Evolutionary conservation across 2,329 filamentous ascomycete species (phyloP), one percentile per base, ranked within the genome.

Genomic region (Talaromyces verruculosus): DNA sequence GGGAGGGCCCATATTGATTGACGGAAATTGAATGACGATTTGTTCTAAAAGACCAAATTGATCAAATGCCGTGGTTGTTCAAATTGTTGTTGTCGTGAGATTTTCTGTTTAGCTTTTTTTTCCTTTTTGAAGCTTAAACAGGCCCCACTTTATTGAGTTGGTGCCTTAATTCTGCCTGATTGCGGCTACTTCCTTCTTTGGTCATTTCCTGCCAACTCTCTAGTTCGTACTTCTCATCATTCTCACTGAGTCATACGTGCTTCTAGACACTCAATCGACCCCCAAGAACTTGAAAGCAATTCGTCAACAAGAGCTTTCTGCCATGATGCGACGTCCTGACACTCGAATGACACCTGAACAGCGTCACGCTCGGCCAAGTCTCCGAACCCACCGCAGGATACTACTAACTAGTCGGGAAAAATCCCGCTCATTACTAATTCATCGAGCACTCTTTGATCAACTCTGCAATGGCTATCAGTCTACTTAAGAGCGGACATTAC

Each of bases 1-100:
- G 66, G 91, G 88, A 67, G 88, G 88, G 30, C 84, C 87, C 91
- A 93, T 93, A 22, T 17, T 13, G 19, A 25, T 13, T 37, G n/a
- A 10, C 5, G 51, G 51, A 7, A 5, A 19, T 55, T 35, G 30
- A 30, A 7, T 30, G 30, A 2, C 30, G 30, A 39, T 11, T 22
- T 22, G 33, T 6, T 39, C 11, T 33, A 11, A 15, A 17, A 57
- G 10, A 19, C 49, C 13, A 28, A 13, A 13, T 6, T 49, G 43
- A 41, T 35, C 11, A 13, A 11, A 22, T 57, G 30, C n/a, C 7
- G 17, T 37, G 19, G 33, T 22, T 25, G 33, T 35, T 45, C 15
- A 19, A 51, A 13, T 5, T 51, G 22, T 25, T 25, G 19, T 60
- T 60, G 7, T 39, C 11, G 35, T 45, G 7, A 37, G 15, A n/a